phyloP scores from a whole-genome alignment of 202 grass and related monocot genomes.

The Setaria viridis region DNA sequence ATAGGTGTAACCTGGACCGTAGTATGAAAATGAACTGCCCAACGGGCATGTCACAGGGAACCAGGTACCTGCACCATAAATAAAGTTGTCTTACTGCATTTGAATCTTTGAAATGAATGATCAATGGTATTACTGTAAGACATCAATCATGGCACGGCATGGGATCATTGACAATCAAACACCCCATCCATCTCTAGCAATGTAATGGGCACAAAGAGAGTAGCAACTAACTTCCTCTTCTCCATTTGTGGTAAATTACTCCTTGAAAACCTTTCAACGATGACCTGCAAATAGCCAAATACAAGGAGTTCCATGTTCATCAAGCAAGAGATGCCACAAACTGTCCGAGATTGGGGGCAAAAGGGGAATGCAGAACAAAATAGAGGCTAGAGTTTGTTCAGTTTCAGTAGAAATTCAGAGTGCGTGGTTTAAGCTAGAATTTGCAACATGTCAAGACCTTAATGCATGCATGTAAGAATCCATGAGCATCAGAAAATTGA shows the following conservation, averaged over 20 bases:
- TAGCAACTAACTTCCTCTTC: constrained; percentile 47
- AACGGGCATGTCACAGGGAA: constrained; percentile 70
- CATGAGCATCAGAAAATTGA: not conserved
- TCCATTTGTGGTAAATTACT: constrained; percentile 54
- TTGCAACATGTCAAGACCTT: not conserved
- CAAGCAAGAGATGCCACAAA: not conserved
- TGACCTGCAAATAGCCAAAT: constrained; percentile 31
- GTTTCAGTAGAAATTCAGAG: not conserved
- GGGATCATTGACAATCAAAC: not conserved
- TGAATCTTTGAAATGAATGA: not conserved
- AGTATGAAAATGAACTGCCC: constrained; percentile 90
- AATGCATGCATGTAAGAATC: not conserved
- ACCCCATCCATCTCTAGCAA: not conserved
- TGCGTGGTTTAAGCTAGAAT: not conserved
- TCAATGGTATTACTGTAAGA: not conserved
- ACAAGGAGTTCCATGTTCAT: not conserved
- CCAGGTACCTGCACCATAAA: constrained; percentile 41
- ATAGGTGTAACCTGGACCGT: constrained; percentile 62
- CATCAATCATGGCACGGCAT: not conserved
- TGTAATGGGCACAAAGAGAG: not conserved
- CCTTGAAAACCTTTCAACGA: constrained; percentile 45
- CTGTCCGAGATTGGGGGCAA: not conserved
- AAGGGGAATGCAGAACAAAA: not conserved
- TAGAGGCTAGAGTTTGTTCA: not conserved
- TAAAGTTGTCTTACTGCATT: not conserved